phyloP scores from a whole-genome alignment of 2,329 filamentous ascomycete genomes.

The Dothideomycetes sp. region DNA sequence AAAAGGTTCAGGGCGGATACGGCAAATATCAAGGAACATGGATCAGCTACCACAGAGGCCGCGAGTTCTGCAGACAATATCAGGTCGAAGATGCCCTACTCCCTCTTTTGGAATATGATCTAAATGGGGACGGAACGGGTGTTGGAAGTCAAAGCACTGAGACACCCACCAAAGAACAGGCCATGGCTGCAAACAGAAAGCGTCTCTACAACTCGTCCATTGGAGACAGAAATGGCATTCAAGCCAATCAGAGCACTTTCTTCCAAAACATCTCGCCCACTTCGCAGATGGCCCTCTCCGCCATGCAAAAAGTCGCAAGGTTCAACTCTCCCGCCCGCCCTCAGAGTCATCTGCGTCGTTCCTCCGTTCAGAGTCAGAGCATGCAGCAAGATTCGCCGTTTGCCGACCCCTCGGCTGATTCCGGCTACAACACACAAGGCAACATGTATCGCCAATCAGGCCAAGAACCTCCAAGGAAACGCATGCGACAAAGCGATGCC shows the following conservation, averaged over 20 bases:
- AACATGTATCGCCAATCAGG: constrained; percentile 12
- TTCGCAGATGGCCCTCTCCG: constrained; percentile 84
- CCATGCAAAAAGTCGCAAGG: constrained; percentile 83
- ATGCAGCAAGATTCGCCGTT: constrained; percentile 44
- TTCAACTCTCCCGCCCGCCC: constrained; percentile 75
- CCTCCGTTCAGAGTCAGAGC: constrained; percentile 54
- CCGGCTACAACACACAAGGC: constrained; percentile 53
- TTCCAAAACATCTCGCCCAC: constrained; percentile 95
- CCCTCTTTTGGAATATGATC: constrained; percentile 69
- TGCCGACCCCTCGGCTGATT: constrained; percentile 48
- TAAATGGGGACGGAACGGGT: constrained; percentile 60
- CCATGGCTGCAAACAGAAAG: constrained; percentile 87
- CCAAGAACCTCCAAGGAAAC: constrained; percentile 72
- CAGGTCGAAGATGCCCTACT: constrained; percentile 66
- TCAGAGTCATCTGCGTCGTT: constrained; percentile 56
- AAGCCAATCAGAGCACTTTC: constrained; percentile 64
- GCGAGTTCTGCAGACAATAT: constrained; percentile 78
- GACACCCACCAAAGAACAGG: constrained; percentile 96
- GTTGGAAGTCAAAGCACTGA: constrained; percentile 67
- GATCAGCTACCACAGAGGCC: constrained; percentile 86
- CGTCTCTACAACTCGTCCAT: constrained; percentile 71
- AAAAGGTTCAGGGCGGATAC: constrained; percentile 97
- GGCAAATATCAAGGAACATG: constrained; percentile 99
- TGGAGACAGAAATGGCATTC: constrained; percentile 45
- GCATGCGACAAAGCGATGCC: constrained; percentile 41